Conservation (phyloP, 441 rosid species). For the Brassica hybrid region DNA sequence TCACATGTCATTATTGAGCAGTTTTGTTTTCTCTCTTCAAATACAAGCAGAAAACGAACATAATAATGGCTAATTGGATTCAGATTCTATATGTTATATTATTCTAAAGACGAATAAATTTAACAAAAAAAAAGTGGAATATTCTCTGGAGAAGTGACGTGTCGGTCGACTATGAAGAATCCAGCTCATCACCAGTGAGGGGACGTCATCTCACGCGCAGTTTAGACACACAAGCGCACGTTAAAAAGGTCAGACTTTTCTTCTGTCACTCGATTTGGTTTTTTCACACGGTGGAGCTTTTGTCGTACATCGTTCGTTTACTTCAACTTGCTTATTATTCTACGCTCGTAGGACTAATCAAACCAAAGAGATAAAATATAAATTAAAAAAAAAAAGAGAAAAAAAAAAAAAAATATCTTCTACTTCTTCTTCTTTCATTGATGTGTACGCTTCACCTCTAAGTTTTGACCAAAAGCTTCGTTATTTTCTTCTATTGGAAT, state of each 20-base stretch:
- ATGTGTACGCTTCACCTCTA: conserved; percentile 43
- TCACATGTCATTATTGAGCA: not conserved
- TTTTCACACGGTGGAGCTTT: conserved; percentile 27
- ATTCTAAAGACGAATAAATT: conserved; percentile 13
- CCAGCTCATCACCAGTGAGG: conserved; percentile 17
- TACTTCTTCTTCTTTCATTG: not conserved
- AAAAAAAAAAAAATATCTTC: not conserved
- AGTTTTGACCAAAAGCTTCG: conserved; percentile 34
- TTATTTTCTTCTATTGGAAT: not conserved
- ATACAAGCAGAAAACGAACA: not conserved
- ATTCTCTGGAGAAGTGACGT: conserved; percentile 32
- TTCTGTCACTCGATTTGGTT: conserved; percentile 21
- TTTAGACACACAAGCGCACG: conserved; percentile 16
- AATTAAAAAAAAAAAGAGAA: not conserved
- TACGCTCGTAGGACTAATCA: conserved; percentile 27
- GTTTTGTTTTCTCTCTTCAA: not conserved
- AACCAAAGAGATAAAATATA: not conserved
- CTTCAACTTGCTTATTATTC: conserved; percentile 40
- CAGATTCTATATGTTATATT: conserved; percentile 22
- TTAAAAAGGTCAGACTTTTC: conserved; percentile 23
- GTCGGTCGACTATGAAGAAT: conserved; percentile 19
- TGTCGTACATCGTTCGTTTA: conserved; percentile 32
- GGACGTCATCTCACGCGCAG: conserved; percentile 24
- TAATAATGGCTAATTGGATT: conserved; percentile 7
- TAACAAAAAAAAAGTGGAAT: conserved; percentile 15